Percentiles rank a stretch among this genome's conserved stretches.
phyloP scores from a whole-genome alignment of 1,284 basidiomycete species.

The Pholiota adiposa region DNA sequence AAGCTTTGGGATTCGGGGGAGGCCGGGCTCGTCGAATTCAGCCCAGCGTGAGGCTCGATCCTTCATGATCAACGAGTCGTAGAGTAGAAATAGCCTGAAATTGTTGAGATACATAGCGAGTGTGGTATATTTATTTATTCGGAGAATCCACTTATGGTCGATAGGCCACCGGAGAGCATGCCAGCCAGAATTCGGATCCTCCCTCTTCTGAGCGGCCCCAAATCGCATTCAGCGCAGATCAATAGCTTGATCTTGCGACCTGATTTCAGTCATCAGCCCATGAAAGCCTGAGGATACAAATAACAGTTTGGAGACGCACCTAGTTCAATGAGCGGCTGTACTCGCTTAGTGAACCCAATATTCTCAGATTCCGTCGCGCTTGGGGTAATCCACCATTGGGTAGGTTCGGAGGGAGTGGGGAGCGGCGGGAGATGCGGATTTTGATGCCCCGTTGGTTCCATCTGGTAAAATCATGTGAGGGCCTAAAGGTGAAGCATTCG shows the following conservation, averaged over 20 bases:
- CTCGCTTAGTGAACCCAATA: conserved; percentile 80
- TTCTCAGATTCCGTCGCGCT: conserved; percentile 91
- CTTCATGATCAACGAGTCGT: background rate
- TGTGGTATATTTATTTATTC: background rate
- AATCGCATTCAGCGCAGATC: conserved; percentile 89
- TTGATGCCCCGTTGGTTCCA: conserved; percentile 50
- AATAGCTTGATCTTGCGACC: conserved; percentile 71
- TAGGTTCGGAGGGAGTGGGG: conserved; percentile 51
- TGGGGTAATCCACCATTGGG: conserved; percentile 81
- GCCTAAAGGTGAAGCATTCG: background rate
- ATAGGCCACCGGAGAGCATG: conserved; percentile 77
- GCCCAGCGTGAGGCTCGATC: background rate
- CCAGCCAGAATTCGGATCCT: conserved; percentile 82
- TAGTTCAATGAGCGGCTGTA: conserved; percentile 37
- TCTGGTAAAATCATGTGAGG: conserved; percentile 33
- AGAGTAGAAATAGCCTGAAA: background rate
- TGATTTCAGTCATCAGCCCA: too few species aligned
- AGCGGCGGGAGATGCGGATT: conserved; percentile 52
- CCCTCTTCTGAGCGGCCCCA: conserved; percentile 85
- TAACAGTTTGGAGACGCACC: conserved; percentile 22
- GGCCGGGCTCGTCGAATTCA: conserved; percentile 12
- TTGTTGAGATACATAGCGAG: background rate
- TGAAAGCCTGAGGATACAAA: background rate
- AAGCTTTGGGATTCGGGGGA: conserved; percentile 15
- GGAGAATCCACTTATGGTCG: conserved; percentile 11